Conservation (phyloP, 2,329 filamentous ascomycete species). For the Aspergillus sp. region DNA sequence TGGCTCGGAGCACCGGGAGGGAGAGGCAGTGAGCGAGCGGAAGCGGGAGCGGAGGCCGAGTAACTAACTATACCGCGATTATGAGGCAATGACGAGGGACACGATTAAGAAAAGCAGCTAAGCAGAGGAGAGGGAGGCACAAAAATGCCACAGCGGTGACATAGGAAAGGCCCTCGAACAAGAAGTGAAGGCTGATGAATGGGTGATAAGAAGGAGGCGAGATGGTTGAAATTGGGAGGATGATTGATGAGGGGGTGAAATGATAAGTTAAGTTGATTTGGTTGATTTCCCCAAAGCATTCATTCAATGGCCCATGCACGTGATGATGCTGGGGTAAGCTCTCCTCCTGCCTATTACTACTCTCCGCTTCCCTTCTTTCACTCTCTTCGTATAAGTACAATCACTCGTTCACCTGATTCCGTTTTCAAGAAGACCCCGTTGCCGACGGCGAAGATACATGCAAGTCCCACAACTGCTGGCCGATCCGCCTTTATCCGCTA, state of each 20-base stretch:
- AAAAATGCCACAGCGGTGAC: neutral
- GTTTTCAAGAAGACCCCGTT: neutral
- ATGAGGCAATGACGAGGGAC: neutral
- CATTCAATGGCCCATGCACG: constrained; percentile 8
- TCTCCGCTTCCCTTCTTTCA: neutral
- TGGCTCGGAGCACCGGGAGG: neutral
- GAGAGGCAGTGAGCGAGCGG: neutral
- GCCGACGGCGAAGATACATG: constrained; percentile 9
- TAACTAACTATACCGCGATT: constrained; percentile 15
- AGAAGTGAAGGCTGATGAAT: neutral
- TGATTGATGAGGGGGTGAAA: constrained; percentile 3
- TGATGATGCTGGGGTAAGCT: constrained; percentile 14
- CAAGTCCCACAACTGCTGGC: neutral
- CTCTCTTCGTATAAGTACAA: neutral
- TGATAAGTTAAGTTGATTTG: constrained; percentile 10
- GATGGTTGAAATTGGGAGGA: neutral
- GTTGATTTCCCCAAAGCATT: constrained; percentile 7
- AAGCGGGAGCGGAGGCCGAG: constrained; percentile 14
- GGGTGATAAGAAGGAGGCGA: constrained; percentile 1
- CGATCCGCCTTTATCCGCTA: neutral
- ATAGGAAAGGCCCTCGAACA: neutral
- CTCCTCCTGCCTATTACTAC: neutral
- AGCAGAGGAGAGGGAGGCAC: neutral
- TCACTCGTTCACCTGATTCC: no score
- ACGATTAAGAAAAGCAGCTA: neutral